A percentile compares a stretch with the other conserved stretches of the same genome.
Conservation (phyloP, 495 filamentous ascomycete species). For the Achaetomiella virescens region DNA sequence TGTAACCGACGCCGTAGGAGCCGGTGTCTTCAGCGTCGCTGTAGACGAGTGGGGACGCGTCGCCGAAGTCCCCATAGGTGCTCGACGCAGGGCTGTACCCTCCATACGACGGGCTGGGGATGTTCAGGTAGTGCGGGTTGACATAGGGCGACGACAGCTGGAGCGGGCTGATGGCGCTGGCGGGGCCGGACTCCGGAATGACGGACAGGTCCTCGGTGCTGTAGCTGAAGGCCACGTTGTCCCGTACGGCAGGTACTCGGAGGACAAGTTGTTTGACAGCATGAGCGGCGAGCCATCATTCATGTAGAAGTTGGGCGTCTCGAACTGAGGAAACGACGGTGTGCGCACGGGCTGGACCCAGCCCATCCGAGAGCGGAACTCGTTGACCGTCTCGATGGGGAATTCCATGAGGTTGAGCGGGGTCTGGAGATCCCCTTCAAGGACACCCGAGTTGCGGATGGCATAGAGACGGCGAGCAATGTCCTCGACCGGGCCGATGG, state of each 20-base stretch:
- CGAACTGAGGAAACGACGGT: constrained; percentile 49
- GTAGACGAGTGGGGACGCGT: constrained; percentile 45
- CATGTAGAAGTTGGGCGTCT: constrained; percentile 42
- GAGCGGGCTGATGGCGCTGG: constrained; percentile 43
- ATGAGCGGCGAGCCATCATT: constrained; percentile 30
- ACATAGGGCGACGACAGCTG: constrained; percentile 44
- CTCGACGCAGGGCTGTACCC: constrained; percentile 51
- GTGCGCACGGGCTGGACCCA: constrained; percentile 51
- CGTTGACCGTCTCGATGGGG: constrained; percentile 53
- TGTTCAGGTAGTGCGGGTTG: constrained; percentile 47
- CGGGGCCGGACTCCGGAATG: constrained; percentile 33
- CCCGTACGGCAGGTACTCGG: constrained; percentile 42
- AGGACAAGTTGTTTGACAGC: constrained; percentile 31
- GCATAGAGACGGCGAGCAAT: constrained; percentile 59
- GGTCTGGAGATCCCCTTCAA: constrained; percentile 42
- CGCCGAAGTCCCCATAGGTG: constrained; percentile 47
- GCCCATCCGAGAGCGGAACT: constrained; percentile 57
- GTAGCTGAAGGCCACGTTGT: constrained; percentile 49
- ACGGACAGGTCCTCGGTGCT: constrained; percentile 50
- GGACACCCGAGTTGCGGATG: constrained; percentile 39
- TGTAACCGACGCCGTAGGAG: constrained; percentile 35
- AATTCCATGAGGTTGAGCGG: constrained; percentile 55
- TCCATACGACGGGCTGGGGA: constrained; percentile 49
- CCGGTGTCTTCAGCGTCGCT: constrained; percentile 48
- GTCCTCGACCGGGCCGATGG: constrained; percentile 68